These are phyloP conservation scores for Phycomyces blakesleeanus DNA, from an alignment of 192 early-diverging fungal species.

Conservation along the genomic window DNA sequence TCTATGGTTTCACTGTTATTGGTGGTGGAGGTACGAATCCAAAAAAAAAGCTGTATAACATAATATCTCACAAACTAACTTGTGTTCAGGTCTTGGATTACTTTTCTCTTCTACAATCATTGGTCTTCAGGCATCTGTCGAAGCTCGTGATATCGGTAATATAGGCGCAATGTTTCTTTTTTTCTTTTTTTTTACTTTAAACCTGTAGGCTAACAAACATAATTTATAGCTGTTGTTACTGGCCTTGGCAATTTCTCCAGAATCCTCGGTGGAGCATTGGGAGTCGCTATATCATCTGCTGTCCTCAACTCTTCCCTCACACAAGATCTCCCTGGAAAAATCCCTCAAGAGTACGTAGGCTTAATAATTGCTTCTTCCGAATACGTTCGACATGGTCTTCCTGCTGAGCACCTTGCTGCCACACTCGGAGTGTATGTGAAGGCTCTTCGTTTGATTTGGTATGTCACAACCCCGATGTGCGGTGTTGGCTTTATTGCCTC, in stretches of 20 bases:
- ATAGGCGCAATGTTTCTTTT: background rate
- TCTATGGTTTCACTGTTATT: conserved; percentile 28
- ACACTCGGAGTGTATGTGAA: conserved; percentile 21
- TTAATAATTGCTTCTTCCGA: conserved; percentile 14
- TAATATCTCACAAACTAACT: background rate
- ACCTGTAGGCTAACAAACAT: background rate
- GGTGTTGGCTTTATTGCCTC: conserved; percentile 20
- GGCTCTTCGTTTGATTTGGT: conserved; percentile 24
- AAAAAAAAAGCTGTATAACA: background rate
- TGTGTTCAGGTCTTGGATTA: conserved; percentile 21
- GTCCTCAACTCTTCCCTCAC: conserved; percentile 31
- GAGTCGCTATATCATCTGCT: conserved; percentile 27
- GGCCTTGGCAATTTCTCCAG: conserved; percentile 32
- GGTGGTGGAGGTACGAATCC: conserved; percentile 13
- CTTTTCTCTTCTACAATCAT: conserved; percentile 34
- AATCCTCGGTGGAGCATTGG: conserved; percentile 35
- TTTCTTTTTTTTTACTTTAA: conserved; percentile 1
- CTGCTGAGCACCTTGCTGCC: conserved; percentile 7
- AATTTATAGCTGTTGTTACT: conserved; percentile 30
- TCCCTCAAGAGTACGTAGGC: conserved; percentile 10
- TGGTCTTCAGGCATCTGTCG: conserved; percentile 30
- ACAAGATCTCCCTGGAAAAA: conserved; percentile 8
- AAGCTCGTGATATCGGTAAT: conserved; percentile 33
- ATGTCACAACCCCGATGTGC: conserved; percentile 15
- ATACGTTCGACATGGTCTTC: conserved; percentile 23